Conservation (phyloP, 2,329 filamentous ascomycete species). For the Fusarium pininemorale region DNA sequence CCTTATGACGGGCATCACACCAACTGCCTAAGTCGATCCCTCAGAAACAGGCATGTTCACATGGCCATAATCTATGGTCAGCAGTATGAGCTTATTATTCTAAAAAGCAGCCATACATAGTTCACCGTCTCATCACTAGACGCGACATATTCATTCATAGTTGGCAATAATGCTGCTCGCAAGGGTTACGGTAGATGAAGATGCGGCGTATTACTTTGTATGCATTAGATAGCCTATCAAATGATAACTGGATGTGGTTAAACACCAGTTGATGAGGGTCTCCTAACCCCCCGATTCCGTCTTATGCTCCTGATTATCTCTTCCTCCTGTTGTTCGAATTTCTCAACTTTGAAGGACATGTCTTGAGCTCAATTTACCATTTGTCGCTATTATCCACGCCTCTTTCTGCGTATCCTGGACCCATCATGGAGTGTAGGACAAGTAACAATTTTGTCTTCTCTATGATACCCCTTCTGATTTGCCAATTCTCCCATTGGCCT, state of each 20-base stretch:
- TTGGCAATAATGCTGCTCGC: background rate
- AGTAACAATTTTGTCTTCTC: background rate
- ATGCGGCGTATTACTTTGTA: background rate
- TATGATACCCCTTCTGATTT: background rate
- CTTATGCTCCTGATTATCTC: background rate
- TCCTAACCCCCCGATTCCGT: background rate
- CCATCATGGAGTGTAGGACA: background rate
- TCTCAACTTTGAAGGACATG: background rate
- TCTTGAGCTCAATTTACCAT: background rate
- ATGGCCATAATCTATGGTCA: background rate
- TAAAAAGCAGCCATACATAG: background rate
- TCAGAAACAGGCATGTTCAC: background rate
- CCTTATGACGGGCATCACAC: constrained; percentile 61
- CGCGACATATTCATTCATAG: background rate
- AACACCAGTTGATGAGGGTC: background rate
- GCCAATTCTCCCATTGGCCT: background rate
- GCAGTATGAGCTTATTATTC: background rate
- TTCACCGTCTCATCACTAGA: background rate
- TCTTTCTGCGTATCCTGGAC: background rate
- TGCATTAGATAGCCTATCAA: constrained; percentile 1
- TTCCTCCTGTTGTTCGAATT: background rate
- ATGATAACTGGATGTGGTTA: background rate
- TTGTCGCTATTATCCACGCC: background rate
- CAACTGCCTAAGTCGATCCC: background rate
- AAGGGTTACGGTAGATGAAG: constrained; percentile 24